phyloP scores from a whole-genome alignment of 2,329 filamentous ascomycete species.

The Keithomyces neogunnii region DNA sequence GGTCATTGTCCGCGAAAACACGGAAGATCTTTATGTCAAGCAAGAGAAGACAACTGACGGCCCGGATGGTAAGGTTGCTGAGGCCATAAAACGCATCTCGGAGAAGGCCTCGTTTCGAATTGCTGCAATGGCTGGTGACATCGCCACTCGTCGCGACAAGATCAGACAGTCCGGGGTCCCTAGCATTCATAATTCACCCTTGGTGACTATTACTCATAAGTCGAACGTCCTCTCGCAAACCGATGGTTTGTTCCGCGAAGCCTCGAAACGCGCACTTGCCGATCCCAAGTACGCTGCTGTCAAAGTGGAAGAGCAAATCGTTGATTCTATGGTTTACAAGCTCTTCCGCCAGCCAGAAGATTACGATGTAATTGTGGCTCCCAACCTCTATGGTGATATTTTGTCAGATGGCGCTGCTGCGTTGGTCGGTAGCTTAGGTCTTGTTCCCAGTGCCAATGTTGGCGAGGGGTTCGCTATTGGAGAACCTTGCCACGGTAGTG shows the following conservation, averaged over 20 bases:
- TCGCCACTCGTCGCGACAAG: slow-evolving; percentile 78
- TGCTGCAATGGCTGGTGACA: slow-evolving; percentile 87
- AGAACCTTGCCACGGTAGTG: slow-evolving; percentile 94
- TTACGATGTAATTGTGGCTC: slow-evolving; percentile 97
- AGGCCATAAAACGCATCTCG: slow-evolving; percentile 96
- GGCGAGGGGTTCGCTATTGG: slow-evolving; percentile 92
- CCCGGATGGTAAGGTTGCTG: slow-evolving; percentile 75
- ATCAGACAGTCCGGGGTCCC: slow-evolving; percentile 53
- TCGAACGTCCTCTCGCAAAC: slow-evolving; percentile 95
- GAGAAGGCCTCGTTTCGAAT: slow-evolving; percentile 80
- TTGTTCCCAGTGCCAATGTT: slow-evolving; percentile 93
- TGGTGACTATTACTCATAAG: slow-evolving; percentile 98
- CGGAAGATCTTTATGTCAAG: slow-evolving; percentile 97
- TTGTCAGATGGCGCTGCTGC: slow-evolving; percentile 92
- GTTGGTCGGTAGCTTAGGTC: slow-evolving; percentile 81
- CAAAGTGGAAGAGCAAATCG: slow-evolving; percentile 89
- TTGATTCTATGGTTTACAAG: slow-evolving; percentile 99
- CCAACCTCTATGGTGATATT: slow-evolving; percentile 96
- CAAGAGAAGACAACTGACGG: slow-evolving; percentile 79
- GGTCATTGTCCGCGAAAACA: slow-evolving; percentile 98
- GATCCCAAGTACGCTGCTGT: slow-evolving; percentile 54
- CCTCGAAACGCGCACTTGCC: slow-evolving; percentile 65
- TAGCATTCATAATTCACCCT: slow-evolving; percentile 57
- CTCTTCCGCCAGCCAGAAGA: slow-evolving; percentile 90
- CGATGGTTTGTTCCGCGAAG: slow-evolving; percentile 86